Percentiles rank a stretch among this genome's conserved stretches.
phyloP scores from a whole-genome alignment of 192 early-diverging fungal species.

The Umbelopsis isabellina region DNA sequence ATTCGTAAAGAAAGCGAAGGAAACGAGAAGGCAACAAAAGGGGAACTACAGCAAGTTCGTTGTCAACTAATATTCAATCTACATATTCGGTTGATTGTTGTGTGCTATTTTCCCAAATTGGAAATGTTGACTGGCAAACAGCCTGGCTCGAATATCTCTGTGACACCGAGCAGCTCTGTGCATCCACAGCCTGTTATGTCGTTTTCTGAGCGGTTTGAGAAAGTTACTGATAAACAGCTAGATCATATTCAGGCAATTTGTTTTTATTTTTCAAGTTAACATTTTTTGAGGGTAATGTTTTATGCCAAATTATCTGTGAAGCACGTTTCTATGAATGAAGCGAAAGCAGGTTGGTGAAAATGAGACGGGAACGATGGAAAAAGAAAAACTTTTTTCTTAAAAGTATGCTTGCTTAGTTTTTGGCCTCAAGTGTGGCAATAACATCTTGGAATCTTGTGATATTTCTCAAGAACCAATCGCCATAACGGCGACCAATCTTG shows the following conservation, averaged over 20 bases:
- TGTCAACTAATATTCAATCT: neutral
- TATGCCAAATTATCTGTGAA: slow-evolving; percentile 6
- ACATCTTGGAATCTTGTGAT: slow-evolving; percentile 87
- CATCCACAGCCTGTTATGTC: no score
- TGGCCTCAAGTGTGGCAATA: slow-evolving; percentile 39
- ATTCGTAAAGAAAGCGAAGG: neutral
- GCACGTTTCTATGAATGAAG: slow-evolving; percentile 17
- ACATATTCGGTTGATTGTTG: slow-evolving; percentile 24
- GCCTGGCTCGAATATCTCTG: no score
- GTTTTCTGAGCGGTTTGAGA: no score
- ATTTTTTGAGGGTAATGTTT: no score
- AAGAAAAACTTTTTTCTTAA: slow-evolving; percentile 5
- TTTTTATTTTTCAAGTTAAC: no score
- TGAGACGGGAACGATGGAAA: neutral
- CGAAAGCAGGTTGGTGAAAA: neutral
- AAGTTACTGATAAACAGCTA: no score
- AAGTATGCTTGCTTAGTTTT: slow-evolving; percentile 27
- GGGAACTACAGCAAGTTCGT: neutral
- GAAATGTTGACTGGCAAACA: neutral
- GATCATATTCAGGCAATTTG: no score
- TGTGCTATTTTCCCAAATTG: slow-evolving; percentile 14
- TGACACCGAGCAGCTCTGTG: no score
- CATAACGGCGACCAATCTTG: slow-evolving; percentile 90
- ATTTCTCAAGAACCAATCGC: slow-evolving; percentile 96
- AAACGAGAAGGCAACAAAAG: neutral